These are phyloP conservation scores for Fraxinus xanthoxyloides DNA, from an alignment of 305 asterid species.

Conservation along the genomic window DNA sequence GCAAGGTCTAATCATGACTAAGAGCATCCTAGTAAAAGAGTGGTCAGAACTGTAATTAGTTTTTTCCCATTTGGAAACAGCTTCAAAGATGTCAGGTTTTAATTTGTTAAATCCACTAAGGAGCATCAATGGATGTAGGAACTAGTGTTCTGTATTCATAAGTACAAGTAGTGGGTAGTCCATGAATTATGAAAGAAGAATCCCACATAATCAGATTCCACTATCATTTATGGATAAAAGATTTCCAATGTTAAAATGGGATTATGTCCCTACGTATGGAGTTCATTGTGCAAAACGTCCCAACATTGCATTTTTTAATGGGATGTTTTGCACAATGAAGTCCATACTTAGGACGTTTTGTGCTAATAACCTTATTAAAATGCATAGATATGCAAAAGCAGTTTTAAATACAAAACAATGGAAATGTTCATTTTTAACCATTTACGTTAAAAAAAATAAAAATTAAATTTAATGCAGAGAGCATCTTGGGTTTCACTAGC, in stretches of 20 bases:
- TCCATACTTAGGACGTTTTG: too few species aligned
- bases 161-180: not conserved
- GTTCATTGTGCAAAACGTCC: too few species aligned
- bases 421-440: not conserved
- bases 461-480: not conserved
- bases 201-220: not conserved
- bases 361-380: too few species aligned
- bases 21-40: not conserved
- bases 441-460: not conserved
- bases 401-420: not conserved
- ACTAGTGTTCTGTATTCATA: not conserved
- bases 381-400: not conserved
- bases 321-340: too few species aligned
- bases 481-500: not conserved
- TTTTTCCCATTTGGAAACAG: not conserved
- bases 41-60: not conserved
- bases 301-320: too few species aligned
- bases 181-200: not conserved
- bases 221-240: not conserved
- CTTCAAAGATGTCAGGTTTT: not conserved
- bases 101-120: not conserved
- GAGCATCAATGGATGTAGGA: not conserved
- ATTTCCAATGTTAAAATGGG: not conserved
- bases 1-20: not conserved
- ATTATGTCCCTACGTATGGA: too few species aligned